These are phyloP conservation scores for Wickerhamiella azymoides DNA, from an alignment of 805 yeast species.

Conservation along the genomic window DNA sequence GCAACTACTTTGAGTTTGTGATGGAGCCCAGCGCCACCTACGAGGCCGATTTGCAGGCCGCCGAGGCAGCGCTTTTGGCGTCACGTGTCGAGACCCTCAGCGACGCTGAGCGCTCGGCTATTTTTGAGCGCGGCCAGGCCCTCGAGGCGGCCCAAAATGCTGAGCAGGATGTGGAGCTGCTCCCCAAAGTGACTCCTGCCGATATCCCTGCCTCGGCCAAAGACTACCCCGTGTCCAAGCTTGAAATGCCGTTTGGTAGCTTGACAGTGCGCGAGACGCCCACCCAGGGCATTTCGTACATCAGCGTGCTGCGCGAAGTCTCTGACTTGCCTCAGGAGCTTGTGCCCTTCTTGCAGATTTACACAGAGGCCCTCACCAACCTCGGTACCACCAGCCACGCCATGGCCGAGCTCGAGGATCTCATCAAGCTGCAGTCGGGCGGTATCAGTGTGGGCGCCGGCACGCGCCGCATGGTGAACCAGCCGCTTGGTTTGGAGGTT, in stretches of 20 bases:
- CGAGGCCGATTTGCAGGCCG: conserved; percentile 35
- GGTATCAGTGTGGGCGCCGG: conserved; percentile 49
- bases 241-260: conserved; percentile 1
- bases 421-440: conserved; percentile 71
- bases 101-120: conserved; percentile 41
- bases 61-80: conserved; percentile 44
- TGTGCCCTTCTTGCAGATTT: conserved; percentile 60
- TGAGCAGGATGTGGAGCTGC: conserved; percentile 56
- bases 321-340: conserved; percentile 45
- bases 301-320: conserved; percentile 51
- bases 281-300: conserved; percentile 55
- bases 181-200: conserved; percentile 60
- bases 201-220: conserved; percentile 59
- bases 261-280: conserved; percentile 25
- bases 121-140: conserved; percentile 45
- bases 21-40: conserved; percentile 59
- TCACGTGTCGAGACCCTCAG: conserved; percentile 32
- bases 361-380: conserved; percentile 65
- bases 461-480: conserved; percentile 11
- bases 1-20: conserved; percentile 54
- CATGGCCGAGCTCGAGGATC: conserved; percentile 74
- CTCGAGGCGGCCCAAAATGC: conserved; percentile 52
- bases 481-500: conserved; percentile 12
- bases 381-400: conserved; percentile 64
- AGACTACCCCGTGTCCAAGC: conserved; percentile 20